phyloP scores from a whole-genome alignment of 2,329 filamentous ascomycete species.

The Aspergillus sp. region DNA sequence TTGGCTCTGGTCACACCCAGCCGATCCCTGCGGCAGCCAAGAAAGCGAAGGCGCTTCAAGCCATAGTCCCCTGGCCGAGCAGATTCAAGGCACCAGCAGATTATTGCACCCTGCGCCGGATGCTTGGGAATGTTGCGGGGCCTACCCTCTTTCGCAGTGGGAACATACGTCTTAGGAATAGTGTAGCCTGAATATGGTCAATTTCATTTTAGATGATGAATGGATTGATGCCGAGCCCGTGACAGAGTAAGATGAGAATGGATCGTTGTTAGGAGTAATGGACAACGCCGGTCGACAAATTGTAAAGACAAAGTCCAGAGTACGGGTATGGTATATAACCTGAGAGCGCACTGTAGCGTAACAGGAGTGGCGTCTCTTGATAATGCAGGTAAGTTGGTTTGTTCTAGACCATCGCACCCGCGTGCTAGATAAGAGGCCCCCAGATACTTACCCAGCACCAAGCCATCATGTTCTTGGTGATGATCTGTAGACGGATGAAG shows the following conservation, averaged over 20 bases:
- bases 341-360: slow-evolving; percentile 2
- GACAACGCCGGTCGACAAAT: neutral
- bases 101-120: neutral
- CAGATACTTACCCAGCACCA: slow-evolving; percentile 4
- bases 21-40: slow-evolving; percentile 6
- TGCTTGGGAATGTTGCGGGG: neutral
- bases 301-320: slow-evolving; percentile 5
- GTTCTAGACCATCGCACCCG: neutral
- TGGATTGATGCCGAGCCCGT: neutral
- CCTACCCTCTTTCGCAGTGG: neutral
- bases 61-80: neutral
- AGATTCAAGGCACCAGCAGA: neutral
- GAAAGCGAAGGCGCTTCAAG: neutral
- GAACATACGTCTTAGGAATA: neutral
- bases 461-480: slow-evolving; percentile 1
- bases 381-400: slow-evolving; percentile 2
- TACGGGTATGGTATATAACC: slow-evolving; percentile 4
- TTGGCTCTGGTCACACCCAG: slow-evolving; percentile 3
- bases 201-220: neutral
- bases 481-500: neutral
- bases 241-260: slow-evolving; percentile 3
- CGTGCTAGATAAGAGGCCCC: neutral
- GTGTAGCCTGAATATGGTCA: neutral
- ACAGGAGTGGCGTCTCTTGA: neutral
- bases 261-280: neutral